Conservation (phyloP, 2,329 filamentous ascomycete genomes). For the Rutstroemia sp. region DNA sequence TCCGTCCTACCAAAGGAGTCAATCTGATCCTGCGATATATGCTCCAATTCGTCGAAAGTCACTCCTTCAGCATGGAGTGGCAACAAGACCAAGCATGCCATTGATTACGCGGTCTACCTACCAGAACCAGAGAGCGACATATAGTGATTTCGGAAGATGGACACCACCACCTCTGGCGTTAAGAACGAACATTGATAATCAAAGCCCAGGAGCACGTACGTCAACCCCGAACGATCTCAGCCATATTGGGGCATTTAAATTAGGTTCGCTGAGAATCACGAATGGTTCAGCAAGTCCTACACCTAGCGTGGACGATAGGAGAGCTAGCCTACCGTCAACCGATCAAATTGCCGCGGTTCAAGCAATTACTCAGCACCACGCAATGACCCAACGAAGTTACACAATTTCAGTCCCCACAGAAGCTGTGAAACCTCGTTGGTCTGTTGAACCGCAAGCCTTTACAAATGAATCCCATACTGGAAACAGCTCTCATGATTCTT, state of each 20-base stretch:
- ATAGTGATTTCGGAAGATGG: constrained; percentile 3
- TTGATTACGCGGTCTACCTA: neutral
- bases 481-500: constrained; percentile 1
- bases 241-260: constrained; percentile 54
- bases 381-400: constrained; percentile 17
- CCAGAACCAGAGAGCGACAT: constrained; percentile 8
- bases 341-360: neutral
- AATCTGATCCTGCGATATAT: constrained; percentile 22
- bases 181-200: constrained; percentile 1
- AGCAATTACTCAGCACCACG: constrained; percentile 9
- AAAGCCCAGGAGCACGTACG: constrained; percentile 16
- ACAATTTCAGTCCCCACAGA: constrained; percentile 18
- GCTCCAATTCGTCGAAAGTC: constrained; percentile 26
- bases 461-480: neutral
- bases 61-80: constrained; percentile 27
- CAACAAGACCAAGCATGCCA: constrained; percentile 22
- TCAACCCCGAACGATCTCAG: constrained; percentile 45
- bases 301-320: constrained; percentile 31
- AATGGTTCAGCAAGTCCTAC: constrained; percentile 49
- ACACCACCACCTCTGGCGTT: constrained; percentile 1
- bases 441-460: constrained; percentile 1
- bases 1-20: constrained; percentile 10
- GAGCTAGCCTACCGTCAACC: constrained; percentile 7
- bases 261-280: constrained; percentile 54
- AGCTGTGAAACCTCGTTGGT: constrained; percentile 16